Base-by-base conservation (phyloP, 169 alveolate genomes). In the Cryptosporidium viatorum region DNA sequence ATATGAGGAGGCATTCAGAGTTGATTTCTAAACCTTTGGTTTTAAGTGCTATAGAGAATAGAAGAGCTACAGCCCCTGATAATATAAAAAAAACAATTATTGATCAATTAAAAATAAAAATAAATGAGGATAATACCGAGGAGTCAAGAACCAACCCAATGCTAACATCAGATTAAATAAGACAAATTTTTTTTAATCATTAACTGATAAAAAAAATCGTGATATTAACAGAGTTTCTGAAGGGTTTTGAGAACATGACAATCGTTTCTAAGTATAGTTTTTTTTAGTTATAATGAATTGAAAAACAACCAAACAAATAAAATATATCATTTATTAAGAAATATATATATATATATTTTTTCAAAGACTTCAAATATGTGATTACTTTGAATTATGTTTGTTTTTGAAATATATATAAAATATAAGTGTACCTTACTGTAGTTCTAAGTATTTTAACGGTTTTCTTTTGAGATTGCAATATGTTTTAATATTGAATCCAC, bases 11-110 rank as follows among this genome's bases (percentile, higher is more conserved):
- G 33, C 68, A 58, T 16, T 80, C 87, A 21, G 87, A 80, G 18
- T 41, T 80, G 23, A 10, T 26, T 80, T 51, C 18, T 31, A 80
- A 45, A 37, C 87, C 87, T 26, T 41, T 62, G 16, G 37, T 45
- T 23, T 18, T 80, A 37, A 33, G 5, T 29, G 70, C 52, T 18
- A 67, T 62, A 4, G 68, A 65, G 21, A 60, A 26, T 16, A 80
- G 87, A 80, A 80, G 87, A 62, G 73, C 75, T 18, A 80, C 87
- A 0, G 73, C 87, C 23, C 87, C 87, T 26, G 33, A 48, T 18
- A 45, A 39, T 39, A 37, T 80, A 12, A 3, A 43, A 33, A 62
- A 9, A 60, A 58, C n/a, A 21, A 65, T 62, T 9, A 29, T 58
- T 41, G 75, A 71, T n/a, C 85, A 55, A 26, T 31, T 71, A 33